phyloP scores from a whole-genome alignment of 768 basidiomycete species.

The Botryobasidium botryosum region DNA sequence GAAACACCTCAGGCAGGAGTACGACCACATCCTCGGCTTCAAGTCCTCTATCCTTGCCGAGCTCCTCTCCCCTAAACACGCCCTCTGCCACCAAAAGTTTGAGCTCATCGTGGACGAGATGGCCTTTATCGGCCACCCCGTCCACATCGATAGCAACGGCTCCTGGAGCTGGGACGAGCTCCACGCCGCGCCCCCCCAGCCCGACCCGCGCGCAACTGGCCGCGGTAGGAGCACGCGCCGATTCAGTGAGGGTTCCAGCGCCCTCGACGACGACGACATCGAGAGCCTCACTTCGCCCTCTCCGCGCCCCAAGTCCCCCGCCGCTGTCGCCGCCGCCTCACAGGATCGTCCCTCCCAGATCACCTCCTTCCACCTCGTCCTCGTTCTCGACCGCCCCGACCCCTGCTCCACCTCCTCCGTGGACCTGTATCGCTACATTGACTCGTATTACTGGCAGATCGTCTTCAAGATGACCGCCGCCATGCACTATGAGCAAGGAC shows the following conservation, averaged over 20 bases:
- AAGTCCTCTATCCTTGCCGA: constrained; percentile 64
- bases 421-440: constrained; percentile 62
- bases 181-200: too few relatives aligned
- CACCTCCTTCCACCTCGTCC: constrained; percentile 57
- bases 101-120: constrained; percentile 84
- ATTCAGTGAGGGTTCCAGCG: too few relatives aligned
- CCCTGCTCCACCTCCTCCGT: constrained; percentile 71
- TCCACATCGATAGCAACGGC: constrained; percentile 58
- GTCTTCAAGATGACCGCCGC: constrained; percentile 85
- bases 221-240: too few relatives aligned
- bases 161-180: constrained; percentile 38
- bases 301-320: not conserved
- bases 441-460: constrained; percentile 77
- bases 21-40: constrained; percentile 49
- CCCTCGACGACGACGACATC: constrained; percentile 1
- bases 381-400: constrained; percentile 80
- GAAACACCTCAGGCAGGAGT: constrained; percentile 10
- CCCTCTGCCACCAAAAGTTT: constrained; percentile 87
- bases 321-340: not conserved
- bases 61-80: constrained; percentile 55
- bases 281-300: constrained; percentile 18
- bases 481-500: constrained; percentile 77
- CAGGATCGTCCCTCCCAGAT: not conserved
- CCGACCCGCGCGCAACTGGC: too few relatives aligned
- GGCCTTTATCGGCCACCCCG: constrained; percentile 88